Base-by-base conservation (phyloP, 345 rosid species). In the Erysimum cheiranthoides region DNA sequence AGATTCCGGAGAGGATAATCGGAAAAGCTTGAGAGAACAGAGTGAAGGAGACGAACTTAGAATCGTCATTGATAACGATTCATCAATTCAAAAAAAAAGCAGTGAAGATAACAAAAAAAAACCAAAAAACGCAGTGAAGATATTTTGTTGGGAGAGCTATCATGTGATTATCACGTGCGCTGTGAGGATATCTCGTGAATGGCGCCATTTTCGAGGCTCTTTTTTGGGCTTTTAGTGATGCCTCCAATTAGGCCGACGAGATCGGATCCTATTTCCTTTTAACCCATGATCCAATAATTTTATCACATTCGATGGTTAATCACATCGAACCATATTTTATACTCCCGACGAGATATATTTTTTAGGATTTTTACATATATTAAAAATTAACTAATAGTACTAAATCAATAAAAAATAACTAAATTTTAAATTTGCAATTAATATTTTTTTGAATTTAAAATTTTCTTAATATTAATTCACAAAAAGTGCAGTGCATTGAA, bases 11-110 rank as follows among this genome's bases (percentile, higher is more conserved):
- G 72, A 61, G 3, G 78, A 43, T 27, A 62, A 73, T 34, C 38
- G 49, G 59, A 7, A 56, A 8, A 74, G 68, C 10, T 63, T 79
- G 53, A 69, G 75, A 42, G 67, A 68, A 45, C 25, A 42, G 1
- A 59, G 51, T 13, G 71, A 57, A 18, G 76, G 60, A 70, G 63
- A 74, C 62, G 84, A 72, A 65, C 50, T 59, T 57, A 71, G 66
- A 46, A 47, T 56, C 54, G 82, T 16, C 85, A 81, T 84, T 4
- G 70, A 59, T 58, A 16, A 47, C 58, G 30, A 67, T 75, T 75
- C 52, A 42, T 56, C 80, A 68, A 45, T 61, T 45, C 79, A 61
- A 45, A 21, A 21, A 21, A 21, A 21, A 21, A 1, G 25, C 25
- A 21, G 25, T 21, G 25, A 21, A 21, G 6, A 34, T 12, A 31